Conservation (phyloP, 495 filamentous ascomycete genomes). For the Polyplosphaeria fusca region DNA sequence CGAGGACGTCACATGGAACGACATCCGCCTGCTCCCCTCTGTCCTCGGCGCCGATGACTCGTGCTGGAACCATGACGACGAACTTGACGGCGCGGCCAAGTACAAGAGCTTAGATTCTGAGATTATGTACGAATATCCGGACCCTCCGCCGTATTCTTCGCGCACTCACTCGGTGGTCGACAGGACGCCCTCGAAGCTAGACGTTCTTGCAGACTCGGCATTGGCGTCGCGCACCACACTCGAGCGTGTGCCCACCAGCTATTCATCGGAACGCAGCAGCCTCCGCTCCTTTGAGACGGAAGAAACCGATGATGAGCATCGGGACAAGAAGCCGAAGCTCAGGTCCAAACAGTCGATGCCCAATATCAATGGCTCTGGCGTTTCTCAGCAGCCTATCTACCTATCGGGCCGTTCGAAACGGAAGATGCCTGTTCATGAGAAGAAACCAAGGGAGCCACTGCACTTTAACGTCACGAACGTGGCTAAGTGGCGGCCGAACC, state of each 20-base stretch:
- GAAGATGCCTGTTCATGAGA: constrained; percentile 33
- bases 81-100: constrained; percentile 30
- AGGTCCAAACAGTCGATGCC: constrained; percentile 31
- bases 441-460: constrained; percentile 32
- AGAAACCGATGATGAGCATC: constrained; percentile 33
- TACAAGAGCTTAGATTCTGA: constrained; percentile 35
- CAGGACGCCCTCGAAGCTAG: constrained; percentile 29
- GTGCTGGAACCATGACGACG: constrained; percentile 35
- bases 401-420: constrained; percentile 34
- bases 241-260: constrained; percentile 16
- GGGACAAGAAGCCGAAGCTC: constrained; percentile 35
- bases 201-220: constrained; percentile 33
- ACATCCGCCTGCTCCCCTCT: constrained; percentile 31
- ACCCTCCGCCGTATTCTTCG: constrained; percentile 36
- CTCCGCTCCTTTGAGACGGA: constrained; percentile 35
- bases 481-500: constrained; percentile 25
- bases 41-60: constrained; percentile 27
- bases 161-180: constrained; percentile 31
- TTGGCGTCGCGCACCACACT: constrained; percentile 14
- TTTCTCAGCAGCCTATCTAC: constrained; percentile 23
- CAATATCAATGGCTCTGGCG: constrained; percentile 21
- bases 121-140: constrained; percentile 37
- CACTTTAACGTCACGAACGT: constrained; percentile 32
- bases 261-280: constrained; percentile 29
- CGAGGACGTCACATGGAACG: constrained; percentile 35